A percentile compares a stretch with the other conserved stretches of the same genome.
These are phyloP conservation scores for Citrus maxima DNA, from an alignment of 345 rosid genomes.

Conservation along the genomic window DNA sequence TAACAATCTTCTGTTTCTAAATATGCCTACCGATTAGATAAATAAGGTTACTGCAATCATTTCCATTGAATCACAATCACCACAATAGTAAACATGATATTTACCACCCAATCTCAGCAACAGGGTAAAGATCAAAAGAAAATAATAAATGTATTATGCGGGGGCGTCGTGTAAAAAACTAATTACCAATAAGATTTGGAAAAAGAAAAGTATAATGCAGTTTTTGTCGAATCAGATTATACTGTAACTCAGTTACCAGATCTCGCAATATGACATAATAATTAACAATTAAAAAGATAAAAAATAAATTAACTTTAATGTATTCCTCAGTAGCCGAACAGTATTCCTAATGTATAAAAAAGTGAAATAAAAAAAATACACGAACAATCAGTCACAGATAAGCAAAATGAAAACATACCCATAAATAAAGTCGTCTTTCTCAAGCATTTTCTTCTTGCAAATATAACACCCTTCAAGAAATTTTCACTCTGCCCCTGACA, in stretches of 20 bases:
- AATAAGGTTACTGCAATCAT: not conserved
- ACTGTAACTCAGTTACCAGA: not conserved
- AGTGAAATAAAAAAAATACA: not conserved
- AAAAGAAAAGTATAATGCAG: not conserved
- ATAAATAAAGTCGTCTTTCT: conserved; percentile 28
- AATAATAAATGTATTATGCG: too few species aligned
- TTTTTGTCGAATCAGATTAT: not conserved
- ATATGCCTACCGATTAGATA: too few species aligned
- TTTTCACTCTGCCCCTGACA: conserved; percentile 6
- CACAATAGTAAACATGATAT: too few species aligned
- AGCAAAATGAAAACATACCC: conserved; percentile 25
- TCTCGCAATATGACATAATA: too few species aligned
- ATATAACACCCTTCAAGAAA: conserved; percentile 30
- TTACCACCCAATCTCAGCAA: too few species aligned
- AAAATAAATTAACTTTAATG: too few species aligned
- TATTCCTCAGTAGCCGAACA: conserved; percentile 4
- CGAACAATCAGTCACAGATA: not conserved
- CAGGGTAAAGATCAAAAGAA: too few species aligned
- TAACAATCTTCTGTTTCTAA: too few species aligned
- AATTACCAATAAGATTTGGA: not conserved
- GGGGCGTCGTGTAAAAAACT: not conserved
- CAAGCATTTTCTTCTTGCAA: conserved; percentile 30
- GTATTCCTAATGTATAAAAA: not conserved
- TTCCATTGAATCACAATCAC: not conserved
- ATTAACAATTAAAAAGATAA: too few species aligned